Evolutionary conservation across 2,329 filamentous ascomycete genomes (phyloP).

Genomic region (Paracamarosporium sp.): DNA sequence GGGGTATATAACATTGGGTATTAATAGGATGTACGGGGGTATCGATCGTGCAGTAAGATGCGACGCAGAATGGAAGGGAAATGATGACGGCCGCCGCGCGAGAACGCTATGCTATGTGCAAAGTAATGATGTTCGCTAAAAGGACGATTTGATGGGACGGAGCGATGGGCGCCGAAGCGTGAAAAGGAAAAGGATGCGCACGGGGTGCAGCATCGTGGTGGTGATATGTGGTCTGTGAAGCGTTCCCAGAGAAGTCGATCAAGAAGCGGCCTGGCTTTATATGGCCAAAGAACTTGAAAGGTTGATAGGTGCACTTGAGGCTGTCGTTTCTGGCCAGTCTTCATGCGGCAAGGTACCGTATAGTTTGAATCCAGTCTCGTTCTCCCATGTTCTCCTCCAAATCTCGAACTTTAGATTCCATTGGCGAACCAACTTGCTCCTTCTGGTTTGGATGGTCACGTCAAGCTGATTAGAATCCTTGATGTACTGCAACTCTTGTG

Average conservation of each 20-base stretch:
- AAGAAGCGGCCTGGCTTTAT: background rate
- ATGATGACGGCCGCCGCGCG: background rate
- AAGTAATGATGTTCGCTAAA: background rate
- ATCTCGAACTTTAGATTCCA: constrained; percentile 52
- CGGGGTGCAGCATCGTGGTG: background rate
- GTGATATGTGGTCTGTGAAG: background rate
- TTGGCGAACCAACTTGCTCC: constrained; percentile 38
- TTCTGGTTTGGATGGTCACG: constrained; percentile 37
- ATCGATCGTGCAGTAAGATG: background rate
- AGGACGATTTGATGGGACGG: background rate
- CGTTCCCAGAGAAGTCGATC: background rate
- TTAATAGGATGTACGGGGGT: background rate
- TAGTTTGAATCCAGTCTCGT: constrained; percentile 29
- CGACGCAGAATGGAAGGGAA: background rate
- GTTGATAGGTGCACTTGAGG: constrained; percentile 8
- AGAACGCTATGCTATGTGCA: constrained; percentile 13
- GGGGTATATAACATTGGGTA: constrained; percentile 6
- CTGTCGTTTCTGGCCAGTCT: constrained; percentile 33
- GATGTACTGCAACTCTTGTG: constrained; percentile 38
- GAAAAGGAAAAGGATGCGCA: background rate
- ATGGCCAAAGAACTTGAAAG: constrained; percentile 8
- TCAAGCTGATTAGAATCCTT: constrained; percentile 46
- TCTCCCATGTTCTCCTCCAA: constrained; percentile 45
- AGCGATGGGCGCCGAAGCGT: background rate
- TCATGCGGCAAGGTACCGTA: constrained; percentile 32